Evolutionary conservation across 352 stramenopile genomes (phyloP), one percentile per base, ranked within the genome.

Genomic region (Pythium oligandrum): DNA sequence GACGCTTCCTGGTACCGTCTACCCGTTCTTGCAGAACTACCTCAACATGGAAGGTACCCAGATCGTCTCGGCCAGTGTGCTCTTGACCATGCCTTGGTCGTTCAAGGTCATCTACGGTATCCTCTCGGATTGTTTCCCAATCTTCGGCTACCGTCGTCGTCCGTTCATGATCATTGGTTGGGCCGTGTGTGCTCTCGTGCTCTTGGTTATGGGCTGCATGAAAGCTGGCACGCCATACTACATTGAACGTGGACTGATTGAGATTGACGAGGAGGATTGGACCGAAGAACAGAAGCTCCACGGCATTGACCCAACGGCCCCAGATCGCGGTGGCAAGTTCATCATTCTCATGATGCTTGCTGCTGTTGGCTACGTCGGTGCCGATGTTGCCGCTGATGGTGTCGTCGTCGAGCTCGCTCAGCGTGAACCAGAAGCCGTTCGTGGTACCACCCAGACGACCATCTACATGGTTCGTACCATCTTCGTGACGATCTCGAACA

Each of bases 81-180:
- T 86, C 1, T 55, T 83, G 26, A 56, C 65, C 7, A 40, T 86
- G 6, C 71, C 73, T 1, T 86, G 75, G 75, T 84, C 68, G 54
- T 81, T 84, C 59, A 86, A 80, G 48, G 64, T 74, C 12, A 70
- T 83, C 50, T 76, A 78, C 57, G 71, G 70, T 12, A 61, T 83
- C 43, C 44, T 75, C 30, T 77, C 70, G 1, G 71, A 84, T 44
- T 78, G 68, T 42, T 56, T 74, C 12, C 75, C 75, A 10, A 63
- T 86, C 48, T 76, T 59, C 44, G 75, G 75, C 43, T 83, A 83
- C 55, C 72, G 75, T 35, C 72, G 75, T 43, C 70, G 70, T 10
- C 69, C 70, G 34, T 86, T 64, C 37, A 83, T 86, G 63, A 49
- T 86, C 4, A 51, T 86, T 7, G 75, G 75, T 2, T 83, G 75